Base-by-base conservation (phyloP, 2,329 filamentous ascomycete genomes). In the Macrophomina phaseolina region DNA sequence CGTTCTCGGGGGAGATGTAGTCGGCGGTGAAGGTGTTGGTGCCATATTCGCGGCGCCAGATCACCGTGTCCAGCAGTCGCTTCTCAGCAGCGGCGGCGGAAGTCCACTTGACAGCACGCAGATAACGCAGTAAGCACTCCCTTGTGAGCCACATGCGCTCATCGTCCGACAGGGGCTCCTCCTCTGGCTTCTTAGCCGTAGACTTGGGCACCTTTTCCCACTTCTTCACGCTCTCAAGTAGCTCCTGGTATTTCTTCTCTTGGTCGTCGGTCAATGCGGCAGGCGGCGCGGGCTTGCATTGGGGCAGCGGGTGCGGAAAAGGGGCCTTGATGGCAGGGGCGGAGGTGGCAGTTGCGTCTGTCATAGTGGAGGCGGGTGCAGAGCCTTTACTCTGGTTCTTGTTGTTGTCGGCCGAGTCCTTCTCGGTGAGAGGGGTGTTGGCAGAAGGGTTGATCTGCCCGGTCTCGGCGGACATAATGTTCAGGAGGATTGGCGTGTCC, bases 1-100 rank as follows among this genome's bases (percentile, higher is more conserved):
- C 93, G 78, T 97, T 97, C 83, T 99, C 95, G 12, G 91, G 89
- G 0, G 91, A 93, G 74, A 98, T 94, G 80, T 97, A 91, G 8
- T 97, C 94, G 9, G 91, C 84, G 0, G 92, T 94, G 74, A 93
- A 87, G 66, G 81, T 76, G 68, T 91, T 87, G 67, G 96, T 84
- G 56, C 93, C 93, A 75, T 97, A 99, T 75, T 97, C 93, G 66
- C 94, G 87, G 55, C 95, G 89, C 95, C 95, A 99, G 68, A 87
- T 86, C 67, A 98, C 81, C 0, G 94, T 97, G 52, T 87, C 87
- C 71, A 90, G 88, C 48, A 98, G 80, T n/a, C 95, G 90, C 76
- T 90, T 91, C 71, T 90, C 86, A 8, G 95, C 89, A 56, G 94
- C 89, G 51, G 87, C 81, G 60, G 91, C 85, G 71, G 89, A 85